Conservation (phyloP, 2,329 filamentous ascomycete species). For the Ophiostoma piceae region DNA sequence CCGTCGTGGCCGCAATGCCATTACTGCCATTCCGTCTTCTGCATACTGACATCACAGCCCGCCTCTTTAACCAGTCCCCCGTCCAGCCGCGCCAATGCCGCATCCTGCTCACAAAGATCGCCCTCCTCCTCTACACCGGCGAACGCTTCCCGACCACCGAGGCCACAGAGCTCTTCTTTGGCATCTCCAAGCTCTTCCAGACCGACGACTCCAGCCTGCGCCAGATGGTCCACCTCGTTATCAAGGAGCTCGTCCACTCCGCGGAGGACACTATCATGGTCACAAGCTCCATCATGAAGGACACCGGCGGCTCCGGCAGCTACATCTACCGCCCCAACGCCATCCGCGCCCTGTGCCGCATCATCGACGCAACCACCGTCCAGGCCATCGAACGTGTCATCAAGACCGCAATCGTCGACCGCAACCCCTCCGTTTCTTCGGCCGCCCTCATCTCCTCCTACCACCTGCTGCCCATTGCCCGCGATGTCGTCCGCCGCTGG, state of each 20-base stretch:
- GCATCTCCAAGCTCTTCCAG: conserved; percentile 98
- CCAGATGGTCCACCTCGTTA: conserved; percentile 97
- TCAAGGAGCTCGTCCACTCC: conserved; percentile 93
- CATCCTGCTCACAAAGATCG: conserved; percentile 94
- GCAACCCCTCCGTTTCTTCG: conserved; percentile 94
- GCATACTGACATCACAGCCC: conserved; percentile 53
- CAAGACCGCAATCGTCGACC: conserved; percentile 99
- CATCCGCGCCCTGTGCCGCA: conserved; percentile 88
- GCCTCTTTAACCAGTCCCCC: conserved; percentile 94
- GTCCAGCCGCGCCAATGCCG: conserved; percentile 97
- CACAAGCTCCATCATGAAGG: conserved; percentile 99
- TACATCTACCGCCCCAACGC: conserved; percentile 92
- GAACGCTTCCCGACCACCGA: conserved; percentile 96
- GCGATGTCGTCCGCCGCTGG: conserved; percentile 93
- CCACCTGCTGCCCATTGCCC: conserved; percentile 91
- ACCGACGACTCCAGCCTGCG: conserved; percentile 97
- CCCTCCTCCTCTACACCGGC: conserved; percentile 90
- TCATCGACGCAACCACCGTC: conserved; percentile 93
- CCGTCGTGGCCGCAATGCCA: neutral
- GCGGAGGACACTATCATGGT: conserved; percentile 99
- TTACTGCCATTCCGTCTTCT: neutral
- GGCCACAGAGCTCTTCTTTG: conserved; percentile 96
- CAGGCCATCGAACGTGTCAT: conserved; percentile 97
- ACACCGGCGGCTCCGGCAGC: conserved; percentile 91
- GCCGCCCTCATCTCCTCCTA: conserved; percentile 95